phyloP scores from a whole-genome alignment of 192 early-diverging fungal species.

The Neocallimastix lanati region DNA sequence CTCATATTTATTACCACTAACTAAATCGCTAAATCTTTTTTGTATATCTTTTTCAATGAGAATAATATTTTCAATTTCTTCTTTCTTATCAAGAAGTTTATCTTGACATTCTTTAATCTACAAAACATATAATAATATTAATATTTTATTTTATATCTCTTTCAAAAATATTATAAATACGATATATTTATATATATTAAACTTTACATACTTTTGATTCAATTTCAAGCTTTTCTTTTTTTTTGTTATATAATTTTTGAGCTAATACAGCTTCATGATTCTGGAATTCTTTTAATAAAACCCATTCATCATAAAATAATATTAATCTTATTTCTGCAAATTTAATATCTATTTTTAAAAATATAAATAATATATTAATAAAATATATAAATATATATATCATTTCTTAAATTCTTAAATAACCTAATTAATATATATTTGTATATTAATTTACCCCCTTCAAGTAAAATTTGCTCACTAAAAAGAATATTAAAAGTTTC shows the following conservation, averaged over 20 bases:
- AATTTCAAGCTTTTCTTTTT: slow-evolving; percentile 30
- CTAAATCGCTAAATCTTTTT: slow-evolving; percentile 16
- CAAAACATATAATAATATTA: background rate
- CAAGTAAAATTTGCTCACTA: slow-evolving; percentile 25
- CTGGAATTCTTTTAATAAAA: slow-evolving; percentile 45
- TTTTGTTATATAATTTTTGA: slow-evolving; percentile 27
- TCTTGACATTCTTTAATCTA: slow-evolving; percentile 44
- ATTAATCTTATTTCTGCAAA: slow-evolving; percentile 36
- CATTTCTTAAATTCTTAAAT: too few species aligned
- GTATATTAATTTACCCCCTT: slow-evolving; percentile 22
- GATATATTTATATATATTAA: too few species aligned
- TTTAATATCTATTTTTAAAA: slow-evolving; percentile 36
- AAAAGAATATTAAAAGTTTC: slow-evolving; percentile 11
- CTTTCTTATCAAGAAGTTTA: slow-evolving; percentile 32
- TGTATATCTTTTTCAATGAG: slow-evolving; percentile 27
- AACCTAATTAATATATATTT: too few species aligned
- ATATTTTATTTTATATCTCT: too few species aligned
- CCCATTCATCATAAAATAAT: slow-evolving; percentile 41
- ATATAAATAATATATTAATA: too few species aligned
- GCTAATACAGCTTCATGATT: slow-evolving; percentile 32
- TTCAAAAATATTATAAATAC: too few species aligned
- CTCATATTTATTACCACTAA: slow-evolving; percentile 43
- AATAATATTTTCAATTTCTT: slow-evolving; percentile 32
- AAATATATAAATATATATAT: too few species aligned
- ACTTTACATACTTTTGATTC: slow-evolving; percentile 33